A percentile compares a stretch with the other conserved stretches of the same genome.
Evolutionary conservation across 2,329 filamentous ascomycete genomes (phyloP).

Genomic region (Cordyceps cicadae): DNA sequence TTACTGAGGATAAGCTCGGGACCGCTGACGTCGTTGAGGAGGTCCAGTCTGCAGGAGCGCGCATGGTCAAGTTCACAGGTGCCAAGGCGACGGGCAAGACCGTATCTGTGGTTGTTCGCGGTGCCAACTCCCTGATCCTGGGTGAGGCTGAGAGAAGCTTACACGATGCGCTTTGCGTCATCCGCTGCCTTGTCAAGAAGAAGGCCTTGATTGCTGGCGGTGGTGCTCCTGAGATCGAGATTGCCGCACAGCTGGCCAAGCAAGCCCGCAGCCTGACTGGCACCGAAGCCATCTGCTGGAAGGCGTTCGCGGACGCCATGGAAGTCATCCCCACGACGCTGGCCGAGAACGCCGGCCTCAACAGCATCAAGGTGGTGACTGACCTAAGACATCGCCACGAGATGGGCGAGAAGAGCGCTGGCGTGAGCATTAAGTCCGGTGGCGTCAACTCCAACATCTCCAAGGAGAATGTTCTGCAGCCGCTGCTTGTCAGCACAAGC

Average conservation of each 20-base stretch:
- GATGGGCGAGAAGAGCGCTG: slow-evolving; percentile 89
- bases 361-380: slow-evolving; percentile 98
- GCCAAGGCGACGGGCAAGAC: slow-evolving; percentile 80
- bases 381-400: slow-evolving; percentile 91
- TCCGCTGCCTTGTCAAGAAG: slow-evolving; percentile 97
- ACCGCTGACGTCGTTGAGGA: slow-evolving; percentile 92
- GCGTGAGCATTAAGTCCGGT: slow-evolving; percentile 95
- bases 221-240: slow-evolving; percentile 93
- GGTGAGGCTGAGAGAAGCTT: slow-evolving; percentile 95
- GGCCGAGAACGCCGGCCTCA: slow-evolving; percentile 93
- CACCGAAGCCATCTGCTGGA: slow-evolving; percentile 97
- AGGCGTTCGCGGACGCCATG: slow-evolving; percentile 94
- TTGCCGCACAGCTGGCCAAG: slow-evolving; percentile 76
- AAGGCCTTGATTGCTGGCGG: slow-evolving; percentile 97
- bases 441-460: slow-evolving; percentile 96
- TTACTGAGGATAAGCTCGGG: slow-evolving; percentile 96
- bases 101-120: slow-evolving; percentile 87
- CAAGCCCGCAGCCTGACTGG: slow-evolving; percentile 76
- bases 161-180: slow-evolving; percentile 95
- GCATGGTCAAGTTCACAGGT: slow-evolving; percentile 91
- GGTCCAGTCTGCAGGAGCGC: slow-evolving; percentile 74
- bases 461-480: slow-evolving; percentile 94
- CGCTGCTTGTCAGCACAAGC: slow-evolving; percentile 91
- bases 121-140: slow-evolving; percentile 87
- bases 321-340: slow-evolving; percentile 95